Evolutionary conservation across 176 grass and related monocot genomes (phyloP).

Genomic region (Zoysia pacifica): DNA sequence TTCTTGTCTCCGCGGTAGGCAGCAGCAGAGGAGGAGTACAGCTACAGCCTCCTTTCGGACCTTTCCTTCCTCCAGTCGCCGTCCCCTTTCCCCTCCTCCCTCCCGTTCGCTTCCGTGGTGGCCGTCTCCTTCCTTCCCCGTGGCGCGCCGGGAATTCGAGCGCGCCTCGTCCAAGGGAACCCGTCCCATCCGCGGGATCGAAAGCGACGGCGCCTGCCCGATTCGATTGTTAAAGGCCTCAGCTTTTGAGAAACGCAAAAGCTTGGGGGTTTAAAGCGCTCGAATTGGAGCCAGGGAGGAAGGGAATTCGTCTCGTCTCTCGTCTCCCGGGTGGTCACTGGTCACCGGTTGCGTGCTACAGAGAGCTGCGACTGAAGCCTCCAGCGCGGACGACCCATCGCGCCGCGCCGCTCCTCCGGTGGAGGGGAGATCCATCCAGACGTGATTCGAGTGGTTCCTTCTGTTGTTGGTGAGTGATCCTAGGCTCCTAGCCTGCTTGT

Average conservation of each 20-base stretch:
- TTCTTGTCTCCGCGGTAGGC: not conserved
- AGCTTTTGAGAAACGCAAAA: constrained; percentile 21
- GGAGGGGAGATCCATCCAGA: not conserved
- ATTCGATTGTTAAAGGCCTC: constrained; percentile 12
- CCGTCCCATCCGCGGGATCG: constrained; percentile 26
- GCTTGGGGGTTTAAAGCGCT: constrained; percentile 13
- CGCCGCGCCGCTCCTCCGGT: not conserved
- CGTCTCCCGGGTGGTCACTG: not conserved
- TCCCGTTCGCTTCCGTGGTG: not conserved
- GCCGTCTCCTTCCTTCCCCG: not conserved
- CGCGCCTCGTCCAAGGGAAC: constrained; percentile 26
- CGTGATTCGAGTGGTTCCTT: not conserved
- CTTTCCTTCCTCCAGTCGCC: not conserved
- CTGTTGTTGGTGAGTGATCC: constrained; percentile 2
- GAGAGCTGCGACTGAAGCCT: not conserved
- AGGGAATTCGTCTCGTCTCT: constrained; percentile 3
- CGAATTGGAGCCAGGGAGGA: not conserved
- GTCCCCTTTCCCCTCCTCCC: not conserved
- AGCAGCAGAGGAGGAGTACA: not conserved
- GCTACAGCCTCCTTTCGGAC: not conserved
- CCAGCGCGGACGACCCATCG: not conserved
- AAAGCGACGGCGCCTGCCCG: constrained; percentile 34
- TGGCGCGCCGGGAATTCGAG: constrained; percentile 32
- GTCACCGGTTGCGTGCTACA: constrained; percentile 29
- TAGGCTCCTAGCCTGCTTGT: not conserved